phyloP scores from a whole-genome alignment of 2,329 filamentous ascomycete species.

The Colletotrichum musicola region DNA sequence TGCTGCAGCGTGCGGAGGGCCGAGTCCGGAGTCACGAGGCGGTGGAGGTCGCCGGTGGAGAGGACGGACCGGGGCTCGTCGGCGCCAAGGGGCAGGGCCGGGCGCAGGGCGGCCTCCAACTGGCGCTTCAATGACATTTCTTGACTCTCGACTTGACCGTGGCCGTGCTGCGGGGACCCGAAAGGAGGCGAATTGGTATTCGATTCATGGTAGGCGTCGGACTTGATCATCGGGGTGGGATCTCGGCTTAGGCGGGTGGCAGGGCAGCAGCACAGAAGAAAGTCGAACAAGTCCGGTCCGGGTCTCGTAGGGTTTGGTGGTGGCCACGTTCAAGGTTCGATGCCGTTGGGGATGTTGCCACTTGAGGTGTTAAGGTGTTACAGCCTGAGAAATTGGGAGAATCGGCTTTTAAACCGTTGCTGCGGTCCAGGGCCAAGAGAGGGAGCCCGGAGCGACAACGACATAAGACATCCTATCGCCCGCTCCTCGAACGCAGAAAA shows the following conservation, averaged over 20 bases:
- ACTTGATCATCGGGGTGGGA: constrained; percentile 1
- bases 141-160: too few species aligned
- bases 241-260: neutral
- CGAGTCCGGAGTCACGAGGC: constrained; percentile 1
- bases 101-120: constrained; percentile 8
- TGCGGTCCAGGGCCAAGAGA: too few species aligned
- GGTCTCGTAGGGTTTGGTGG: neutral
- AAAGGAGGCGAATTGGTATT: neutral
- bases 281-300: neutral
- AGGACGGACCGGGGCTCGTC: neutral
- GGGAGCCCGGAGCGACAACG: too few species aligned
- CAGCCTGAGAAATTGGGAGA: too few species aligned
- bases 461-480: too few species aligned
- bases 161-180: neutral
- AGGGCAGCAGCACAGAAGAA: neutral
- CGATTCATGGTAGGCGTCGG: neutral
- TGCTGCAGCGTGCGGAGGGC: constrained; percentile 7
- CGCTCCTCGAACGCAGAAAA: too few species aligned
- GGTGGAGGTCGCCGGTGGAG: neutral
- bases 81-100: constrained; percentile 9
- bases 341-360: too few species aligned
- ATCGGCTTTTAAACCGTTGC: too few species aligned
- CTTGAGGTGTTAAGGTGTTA: too few species aligned
- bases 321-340: neutral
- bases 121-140: neutral